Conservation (phyloP, 192 early-diverging fungal species). For the Chytriomyces confervae region DNA sequence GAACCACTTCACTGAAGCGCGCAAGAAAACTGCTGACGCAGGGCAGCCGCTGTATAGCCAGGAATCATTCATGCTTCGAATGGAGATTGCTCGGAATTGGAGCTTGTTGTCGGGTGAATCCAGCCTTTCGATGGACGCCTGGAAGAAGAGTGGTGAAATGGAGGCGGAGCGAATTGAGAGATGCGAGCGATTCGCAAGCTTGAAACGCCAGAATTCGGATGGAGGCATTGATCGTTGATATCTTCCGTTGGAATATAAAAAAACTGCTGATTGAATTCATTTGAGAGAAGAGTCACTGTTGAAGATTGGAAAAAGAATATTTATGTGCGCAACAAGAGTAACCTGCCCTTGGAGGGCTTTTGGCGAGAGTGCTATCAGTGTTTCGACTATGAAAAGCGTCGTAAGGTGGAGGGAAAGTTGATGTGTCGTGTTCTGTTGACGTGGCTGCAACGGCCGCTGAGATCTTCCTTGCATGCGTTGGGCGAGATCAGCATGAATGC, state of each 20-base stretch:
- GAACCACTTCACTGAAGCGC: background rate
- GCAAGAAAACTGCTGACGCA: constrained; percentile 9
- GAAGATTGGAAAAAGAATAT: background rate
- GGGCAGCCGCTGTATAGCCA: constrained; percentile 25
- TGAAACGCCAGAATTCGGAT: background rate
- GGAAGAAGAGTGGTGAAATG: constrained; percentile 35
- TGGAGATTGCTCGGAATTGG: constrained; percentile 32
- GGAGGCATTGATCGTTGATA: background rate
- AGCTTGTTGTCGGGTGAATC: constrained; percentile 13
- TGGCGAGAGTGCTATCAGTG: no score
- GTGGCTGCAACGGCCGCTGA: no score
- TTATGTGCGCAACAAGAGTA: no score
- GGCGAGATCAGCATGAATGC: no score
- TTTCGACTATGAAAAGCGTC: no score
- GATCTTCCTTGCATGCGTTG: no score
- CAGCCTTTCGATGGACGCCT: constrained; percentile 18
- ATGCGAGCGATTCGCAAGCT: background rate
- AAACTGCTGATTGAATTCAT: no score
- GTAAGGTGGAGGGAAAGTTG: no score
- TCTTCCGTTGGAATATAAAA: no score
- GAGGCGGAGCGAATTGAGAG: constrained; percentile 16
- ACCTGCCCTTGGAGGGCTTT: no score
- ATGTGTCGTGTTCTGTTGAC: no score
- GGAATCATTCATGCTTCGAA: constrained; percentile 28
- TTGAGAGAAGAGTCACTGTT: background rate